Conservation (phyloP, 2,329 filamentous ascomycete genomes). For the Thyridium curvatum region DNA sequence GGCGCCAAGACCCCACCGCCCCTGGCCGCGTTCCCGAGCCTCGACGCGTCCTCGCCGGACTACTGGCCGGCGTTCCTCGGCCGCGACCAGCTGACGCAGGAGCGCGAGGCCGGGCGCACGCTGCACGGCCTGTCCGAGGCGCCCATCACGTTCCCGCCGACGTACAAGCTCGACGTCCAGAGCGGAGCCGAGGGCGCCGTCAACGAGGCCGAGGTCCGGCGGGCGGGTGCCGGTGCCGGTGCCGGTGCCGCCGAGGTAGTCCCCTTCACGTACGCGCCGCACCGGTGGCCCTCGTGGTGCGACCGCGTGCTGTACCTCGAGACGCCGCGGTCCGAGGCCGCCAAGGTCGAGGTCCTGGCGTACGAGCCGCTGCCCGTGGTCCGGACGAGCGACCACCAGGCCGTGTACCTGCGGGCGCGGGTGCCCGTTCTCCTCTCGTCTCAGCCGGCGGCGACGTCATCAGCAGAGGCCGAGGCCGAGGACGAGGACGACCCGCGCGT, state of each 20-base stretch:
- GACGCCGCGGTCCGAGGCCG: conserved; percentile 30
- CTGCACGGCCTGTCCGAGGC: conserved; percentile 75
- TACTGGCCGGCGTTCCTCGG: conserved; percentile 64
- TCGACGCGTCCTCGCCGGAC: conserved; percentile 43
- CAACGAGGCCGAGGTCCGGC: conserved; percentile 17
- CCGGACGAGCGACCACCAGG: conserved; percentile 79
- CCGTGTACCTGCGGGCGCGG: conserved; percentile 66
- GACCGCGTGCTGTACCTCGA: conserved; percentile 81
- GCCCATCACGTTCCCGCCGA: conserved; percentile 74
- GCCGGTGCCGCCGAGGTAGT: conserved; percentile 28
- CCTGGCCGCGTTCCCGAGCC: conserved; percentile 57
- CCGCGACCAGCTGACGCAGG: conserved; percentile 72
- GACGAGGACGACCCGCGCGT: conserved; percentile 29
- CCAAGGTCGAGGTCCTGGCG: conserved; percentile 44
- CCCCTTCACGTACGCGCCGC: conserved; percentile 67
- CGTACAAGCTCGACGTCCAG: conserved; percentile 75
- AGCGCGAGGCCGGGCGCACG: conserved; percentile 62
- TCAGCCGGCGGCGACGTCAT: conserved; percentile 27
- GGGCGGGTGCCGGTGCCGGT: conserved; percentile 17
- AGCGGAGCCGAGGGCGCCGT: conserved; percentile 21
- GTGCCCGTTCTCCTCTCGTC: conserved; percentile 52
- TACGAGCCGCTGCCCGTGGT: conserved; percentile 77
- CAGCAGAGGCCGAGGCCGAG: background rate
- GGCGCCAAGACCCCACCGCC: conserved; percentile 57
- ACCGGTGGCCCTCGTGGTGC: conserved; percentile 90